Conservation (phyloP, 306 rosid species). For the Ormosia emarginata region DNA sequence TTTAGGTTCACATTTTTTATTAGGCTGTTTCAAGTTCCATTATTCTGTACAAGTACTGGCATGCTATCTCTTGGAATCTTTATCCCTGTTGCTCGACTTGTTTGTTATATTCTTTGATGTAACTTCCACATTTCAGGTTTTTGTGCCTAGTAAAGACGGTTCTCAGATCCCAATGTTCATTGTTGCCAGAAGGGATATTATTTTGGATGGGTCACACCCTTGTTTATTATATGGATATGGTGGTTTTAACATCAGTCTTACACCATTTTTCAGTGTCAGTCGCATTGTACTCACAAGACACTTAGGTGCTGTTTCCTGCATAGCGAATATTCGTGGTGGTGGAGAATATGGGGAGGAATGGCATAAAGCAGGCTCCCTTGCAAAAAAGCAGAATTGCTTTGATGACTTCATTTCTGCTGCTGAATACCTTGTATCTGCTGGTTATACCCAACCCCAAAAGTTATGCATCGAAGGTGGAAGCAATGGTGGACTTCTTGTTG, state of each 20-base stretch:
- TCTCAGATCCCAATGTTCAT: slow-evolving; percentile 78
- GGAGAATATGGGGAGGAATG: slow-evolving; percentile 99
- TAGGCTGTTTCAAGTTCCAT: slow-evolving; percentile 1
- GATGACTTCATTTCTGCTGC: slow-evolving; percentile 91
- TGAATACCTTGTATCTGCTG: slow-evolving; percentile 79
- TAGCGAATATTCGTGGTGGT: slow-evolving; percentile 97
- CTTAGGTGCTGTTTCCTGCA: slow-evolving; percentile 76
- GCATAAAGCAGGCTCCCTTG: slow-evolving; percentile 98
- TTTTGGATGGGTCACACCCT: slow-evolving; percentile 90
- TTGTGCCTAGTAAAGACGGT: slow-evolving; percentile 80
- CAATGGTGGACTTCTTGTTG: slow-evolving; percentile 96
- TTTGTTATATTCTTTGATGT: slow-evolving; percentile 8
- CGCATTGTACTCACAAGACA: slow-evolving; percentile 75
- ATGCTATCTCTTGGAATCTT: slow-evolving; percentile 3
- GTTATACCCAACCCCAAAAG: slow-evolving; percentile 77
- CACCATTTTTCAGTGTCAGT: slow-evolving; percentile 72
- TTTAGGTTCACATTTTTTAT: neutral
- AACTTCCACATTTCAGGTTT: slow-evolving; percentile 58
- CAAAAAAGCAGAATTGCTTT: slow-evolving; percentile 89
- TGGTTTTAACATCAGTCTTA: slow-evolving; percentile 79
- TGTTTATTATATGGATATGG: slow-evolving; percentile 94
- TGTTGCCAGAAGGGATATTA: slow-evolving; percentile 60
- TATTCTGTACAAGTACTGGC: neutral
- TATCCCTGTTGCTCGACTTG: slow-evolving; percentile 7
- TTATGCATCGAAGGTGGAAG: slow-evolving; percentile 97